Base-by-base conservation (phyloP, 2,329 filamentous ascomycete species). In the Colletotrichum brevisporum region DNA sequence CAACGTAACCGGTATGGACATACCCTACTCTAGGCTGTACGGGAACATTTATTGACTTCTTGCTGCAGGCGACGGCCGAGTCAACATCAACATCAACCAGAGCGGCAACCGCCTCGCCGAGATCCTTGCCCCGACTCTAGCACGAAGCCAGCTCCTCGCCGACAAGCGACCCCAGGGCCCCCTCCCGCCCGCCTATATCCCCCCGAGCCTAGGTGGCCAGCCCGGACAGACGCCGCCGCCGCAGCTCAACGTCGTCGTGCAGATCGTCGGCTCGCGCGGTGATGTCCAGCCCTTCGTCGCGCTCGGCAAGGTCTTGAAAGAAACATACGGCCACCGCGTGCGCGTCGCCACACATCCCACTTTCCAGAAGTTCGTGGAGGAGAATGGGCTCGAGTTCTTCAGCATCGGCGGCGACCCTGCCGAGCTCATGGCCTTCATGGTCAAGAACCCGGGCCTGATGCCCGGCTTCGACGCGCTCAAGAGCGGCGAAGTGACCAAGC, bases 361-460 rank as follows among this genome's bases (percentile, higher is more conserved):
- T 2, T 95, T 95, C 73, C 84, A 89, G 72, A 78, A 83, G 1
- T 93, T 94, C 72, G 89, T 94, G 4, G 86, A 90, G 69, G 88
- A 92, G 60, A 90, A 90, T 76, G 91, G 86, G 0, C 84, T 95
- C 15, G 92, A 94, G 74, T 95, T 94, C 78, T 94, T 92, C 78
- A 88, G 82, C 70, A 92, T 94, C 59, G 91, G 92, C n/a, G 92
- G 92, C 3, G 91, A 94, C 76, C 92, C 92, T 1, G 87, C 90
- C 1, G 88, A 92, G 74, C 83, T 94, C 51, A 94, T 94, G 92
- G 93, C 94, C 3, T 97, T 95, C 75, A 97, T 97, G 94, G 94
- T 96, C 53, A 95, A 95, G 79, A 92, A 96, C 73, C 93, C 94
- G 0, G 93, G 94, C 0, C 83, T 97, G 39, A 94, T 97, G 91